Base-by-base conservation (phyloP, 163 green algal genomes). In the Trebouxiophyceae sp. region DNA sequence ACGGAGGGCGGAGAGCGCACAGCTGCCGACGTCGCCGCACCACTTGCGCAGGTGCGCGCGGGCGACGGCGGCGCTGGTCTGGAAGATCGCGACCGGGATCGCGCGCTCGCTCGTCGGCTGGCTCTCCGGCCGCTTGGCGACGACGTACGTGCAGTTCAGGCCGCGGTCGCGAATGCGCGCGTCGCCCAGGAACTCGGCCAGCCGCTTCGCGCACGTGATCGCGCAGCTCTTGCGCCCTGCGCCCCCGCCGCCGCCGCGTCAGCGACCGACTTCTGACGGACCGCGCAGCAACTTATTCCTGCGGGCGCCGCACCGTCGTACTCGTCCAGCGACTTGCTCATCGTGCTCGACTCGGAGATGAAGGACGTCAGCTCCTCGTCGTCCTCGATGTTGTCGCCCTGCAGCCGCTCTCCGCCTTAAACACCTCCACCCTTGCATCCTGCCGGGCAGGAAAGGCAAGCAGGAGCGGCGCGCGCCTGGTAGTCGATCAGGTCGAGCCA, bases 401-500 rank as follows among this genome's bases (percentile, higher is more conserved):
- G 70, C n/a, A 66, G n/a, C 33, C 33, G n/a, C n/a, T n/a, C n/a
- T n/a, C n/a, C n/a, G n/a, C 1, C 28, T 28, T 31, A n/a, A 55
- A 20, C 23, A 63, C 31, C 30, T 63, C 45, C 45, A 22, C 45
- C 45, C 45, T 20, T 54, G 45, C 45, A 54, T 22, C 23, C 45
- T 54, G 1, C 1, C 3, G 45, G 23, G 45, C 45, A 54, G 45
- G n/a, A n/a, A n/a, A n/a, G n/a, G n/a, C n/a, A n/a, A n/a, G n/a
- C n/a, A 8, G 23, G 44, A 23, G 2, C 32, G 27, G 55, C 5
- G 6, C 74, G 6, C 58, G 83, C 85, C 79, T 84, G 81, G 8
- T 86, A 95, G 79, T 98, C 90, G 30, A 99, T 84, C 84, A 99
- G 89, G 77, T 98, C 93, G 45, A 99, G 86, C 91, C 90, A 98